phyloP scores from a whole-genome alignment of 2,329 filamentous ascomycete species.

The Simplicillium sp. region DNA sequence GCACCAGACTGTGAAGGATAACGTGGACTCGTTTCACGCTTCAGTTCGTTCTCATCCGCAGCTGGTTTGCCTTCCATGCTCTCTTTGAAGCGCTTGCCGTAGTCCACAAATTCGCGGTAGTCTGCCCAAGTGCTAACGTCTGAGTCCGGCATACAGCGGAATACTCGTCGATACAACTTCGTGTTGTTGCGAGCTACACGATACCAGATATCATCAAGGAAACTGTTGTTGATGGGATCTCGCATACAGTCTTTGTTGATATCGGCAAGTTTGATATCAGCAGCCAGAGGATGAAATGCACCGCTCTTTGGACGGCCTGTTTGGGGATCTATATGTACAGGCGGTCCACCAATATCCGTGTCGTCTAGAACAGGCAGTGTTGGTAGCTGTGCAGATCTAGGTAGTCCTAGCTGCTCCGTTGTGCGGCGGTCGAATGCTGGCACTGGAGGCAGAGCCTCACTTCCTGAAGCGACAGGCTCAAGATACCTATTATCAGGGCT shows the following conservation, averaged over 20 bases:
- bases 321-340: slow-evolving; percentile 42
- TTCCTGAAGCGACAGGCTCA: slow-evolving; percentile 23
- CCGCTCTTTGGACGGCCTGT: slow-evolving; percentile 36
- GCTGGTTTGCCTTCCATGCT: slow-evolving; percentile 46
- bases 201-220: slow-evolving; percentile 84
- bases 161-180: slow-evolving; percentile 84
- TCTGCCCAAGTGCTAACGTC: slow-evolving; percentile 90
- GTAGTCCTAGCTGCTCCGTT: slow-evolving; percentile 59
- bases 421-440: slow-evolving; percentile 48
- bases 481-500: slow-evolving; percentile 20
- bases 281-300: slow-evolving; percentile 41
- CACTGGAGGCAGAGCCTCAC: slow-evolving; percentile 47
- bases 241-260: slow-evolving; percentile 90
- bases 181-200: slow-evolving; percentile 89
- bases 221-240: slow-evolving; percentile 73
- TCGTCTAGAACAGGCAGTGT: slow-evolving; percentile 64
- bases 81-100: slow-evolving; percentile 68
- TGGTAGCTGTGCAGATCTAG: slow-evolving; percentile 59
- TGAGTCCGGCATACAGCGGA: slow-evolving; percentile 93
- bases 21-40: slow-evolving; percentile 22
- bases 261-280: slow-evolving; percentile 63
- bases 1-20: slow-evolving; percentile 22
- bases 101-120: slow-evolving; percentile 76
- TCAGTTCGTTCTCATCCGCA: slow-evolving; percentile 39
- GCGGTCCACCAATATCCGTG: slow-evolving; percentile 71